Base-by-base conservation (phyloP, 805 yeast species). In the Suhomyces emberorum region DNA sequence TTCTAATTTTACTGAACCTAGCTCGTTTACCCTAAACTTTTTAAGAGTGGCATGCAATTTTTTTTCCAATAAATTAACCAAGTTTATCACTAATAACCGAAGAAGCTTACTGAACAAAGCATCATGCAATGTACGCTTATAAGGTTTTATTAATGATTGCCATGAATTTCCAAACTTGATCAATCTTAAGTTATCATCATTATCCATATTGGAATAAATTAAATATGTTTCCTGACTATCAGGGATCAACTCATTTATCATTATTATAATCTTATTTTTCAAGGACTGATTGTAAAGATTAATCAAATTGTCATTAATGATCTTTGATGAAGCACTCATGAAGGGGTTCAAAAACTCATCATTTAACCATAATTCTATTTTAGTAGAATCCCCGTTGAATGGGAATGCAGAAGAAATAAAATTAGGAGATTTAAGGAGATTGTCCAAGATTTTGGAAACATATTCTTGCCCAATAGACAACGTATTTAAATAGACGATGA, bases 1-100 rank as follows among this genome's bases (percentile, higher is more conserved):
- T 46, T 93, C 98, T 33, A 93, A 64, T 45, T 81, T 83, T 14
- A 88, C 72, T 0, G 95, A 80, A 1, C 97, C 98, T 27, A 85
- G 61, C 48, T 85, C 95, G 52, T 86, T 88, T 41, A 88, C 77
- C 33, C 53, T 57, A 44, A 55, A 64, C 46, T 76, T 78, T 35
- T 77, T 75, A 32, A 81, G 76, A 30, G 85, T 66, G 3, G 69
- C 47, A 79, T 91, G 76, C 19, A 91, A 64, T 48, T 80, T 80
- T 43, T 75, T 71, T 51, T 87, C 95, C 3, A 88, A 50, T 12
- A 74, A 47, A 15, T 63, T 63, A 2, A 88, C 78, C 17, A 86
- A 51, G 29, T 74, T 65, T 3, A 71, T 60, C 4, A 84, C 81
- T 3, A 80, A 65, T 3, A 72, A 58, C 4, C 66, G 51, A 15